phyloP scores from a whole-genome alignment of 1,139 yeast species.

The Debaryomycetaceae sp. region DNA sequence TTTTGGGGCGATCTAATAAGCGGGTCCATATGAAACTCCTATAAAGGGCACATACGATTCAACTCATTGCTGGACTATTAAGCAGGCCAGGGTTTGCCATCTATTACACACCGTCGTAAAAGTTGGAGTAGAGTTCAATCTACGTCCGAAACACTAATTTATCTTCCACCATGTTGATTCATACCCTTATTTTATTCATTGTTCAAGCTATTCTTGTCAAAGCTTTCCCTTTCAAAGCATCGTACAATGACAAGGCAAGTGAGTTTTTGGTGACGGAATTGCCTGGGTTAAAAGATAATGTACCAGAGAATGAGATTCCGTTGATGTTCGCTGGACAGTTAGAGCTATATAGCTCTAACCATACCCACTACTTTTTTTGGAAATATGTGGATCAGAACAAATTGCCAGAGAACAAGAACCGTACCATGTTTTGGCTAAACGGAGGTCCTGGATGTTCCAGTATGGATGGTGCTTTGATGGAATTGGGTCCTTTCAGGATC shows the following conservation, averaged over 20 bases:
- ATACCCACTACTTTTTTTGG: slow-evolving; percentile 81
- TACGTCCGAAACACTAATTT: background rate
- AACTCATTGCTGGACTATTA: background rate
- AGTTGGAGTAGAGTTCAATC: background rate
- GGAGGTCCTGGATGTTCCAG: slow-evolving; percentile 99
- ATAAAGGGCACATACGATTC: background rate
- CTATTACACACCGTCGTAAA: background rate
- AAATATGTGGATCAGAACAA: slow-evolving; percentile 44
- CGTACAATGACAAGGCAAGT: slow-evolving; percentile 10
- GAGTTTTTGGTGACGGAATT: slow-evolving; percentile 34
- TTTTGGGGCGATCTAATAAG: background rate
- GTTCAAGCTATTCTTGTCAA: slow-evolving; percentile 11
- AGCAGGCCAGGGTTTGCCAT: background rate
- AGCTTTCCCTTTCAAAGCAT: slow-evolving; percentile 17
- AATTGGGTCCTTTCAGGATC: slow-evolving; percentile 83
- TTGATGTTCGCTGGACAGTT: slow-evolving; percentile 74
- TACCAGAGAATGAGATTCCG: slow-evolving; percentile 35
- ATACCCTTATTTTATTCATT: slow-evolving; percentile 4
- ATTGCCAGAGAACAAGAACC: slow-evolving; percentile 25
- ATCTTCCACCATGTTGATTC: slow-evolving; percentile 3
- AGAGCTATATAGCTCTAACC: slow-evolving; percentile 48
- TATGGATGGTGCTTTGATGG: slow-evolving; percentile 95
- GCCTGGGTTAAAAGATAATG: slow-evolving; percentile 37
- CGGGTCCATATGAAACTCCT: background rate
- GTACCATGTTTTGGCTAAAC: slow-evolving; percentile 79